A percentile compares a stretch with the other conserved stretches of the same genome.
Conservation (phyloP, 2,329 filamentous ascomycete species). For the Aspergillus novoparasiticus region DNA sequence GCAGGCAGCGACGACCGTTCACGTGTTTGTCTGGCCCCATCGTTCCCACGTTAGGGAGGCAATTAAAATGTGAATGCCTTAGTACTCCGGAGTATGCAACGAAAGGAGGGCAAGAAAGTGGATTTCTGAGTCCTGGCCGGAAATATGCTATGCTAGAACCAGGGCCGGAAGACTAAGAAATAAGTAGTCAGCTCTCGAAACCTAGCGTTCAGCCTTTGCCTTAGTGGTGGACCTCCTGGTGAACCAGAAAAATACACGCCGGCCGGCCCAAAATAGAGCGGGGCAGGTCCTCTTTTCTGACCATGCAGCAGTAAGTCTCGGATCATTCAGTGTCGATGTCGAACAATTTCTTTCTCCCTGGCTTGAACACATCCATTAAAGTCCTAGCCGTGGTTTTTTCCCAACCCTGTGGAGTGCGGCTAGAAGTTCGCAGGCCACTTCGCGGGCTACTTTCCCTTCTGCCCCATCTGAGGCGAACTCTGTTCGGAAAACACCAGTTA, state of each 20-base stretch:
- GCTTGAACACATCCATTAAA: constrained; percentile 6
- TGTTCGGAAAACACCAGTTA: constrained; percentile 8
- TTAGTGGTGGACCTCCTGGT: constrained; percentile 13
- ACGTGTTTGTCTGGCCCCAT: constrained; percentile 36
- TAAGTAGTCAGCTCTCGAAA: constrained; percentile 23
- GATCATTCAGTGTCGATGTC: constrained; percentile 16
- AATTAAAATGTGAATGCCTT: constrained; percentile 13
- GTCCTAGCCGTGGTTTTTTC: constrained; percentile 14
- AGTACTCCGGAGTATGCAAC: constrained; percentile 14
- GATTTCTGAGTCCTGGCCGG: constrained; percentile 16
- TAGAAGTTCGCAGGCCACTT: constrained; percentile 15
- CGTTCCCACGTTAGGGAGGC: constrained; percentile 18
- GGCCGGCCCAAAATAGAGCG: constrained; percentile 26
- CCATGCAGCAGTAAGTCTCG: constrained; percentile 18
- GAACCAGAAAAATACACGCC: constrained; percentile 13
- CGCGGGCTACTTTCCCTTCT: constrained; percentile 11
- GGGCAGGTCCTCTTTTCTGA: constrained; percentile 20
- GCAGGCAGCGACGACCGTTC: constrained; percentile 32
- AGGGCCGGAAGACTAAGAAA: constrained; percentile 20
- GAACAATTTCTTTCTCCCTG: constrained; percentile 22
- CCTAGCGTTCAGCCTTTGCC: constrained; percentile 8
- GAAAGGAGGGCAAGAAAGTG: constrained; percentile 17
- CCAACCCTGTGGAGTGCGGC: constrained; percentile 18
- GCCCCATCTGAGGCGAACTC: constrained; percentile 19
- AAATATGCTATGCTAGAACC: constrained; percentile 15